Base-by-base conservation (phyloP, 2,329 filamentous ascomycete species). In the Microdochium trichocladiopsis region DNA sequence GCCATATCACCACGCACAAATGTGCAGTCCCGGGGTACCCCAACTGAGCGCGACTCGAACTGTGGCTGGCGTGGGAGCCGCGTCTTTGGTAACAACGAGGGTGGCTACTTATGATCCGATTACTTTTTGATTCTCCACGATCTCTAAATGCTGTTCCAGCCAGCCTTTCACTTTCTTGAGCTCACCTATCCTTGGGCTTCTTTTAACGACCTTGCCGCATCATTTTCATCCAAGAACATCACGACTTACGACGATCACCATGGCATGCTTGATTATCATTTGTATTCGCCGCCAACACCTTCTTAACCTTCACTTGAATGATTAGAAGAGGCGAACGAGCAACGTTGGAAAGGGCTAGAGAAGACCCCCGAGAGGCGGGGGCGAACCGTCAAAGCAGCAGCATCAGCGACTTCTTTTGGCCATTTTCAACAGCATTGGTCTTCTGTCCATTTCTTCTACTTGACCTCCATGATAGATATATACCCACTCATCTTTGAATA, bases 51-150 rank as follows among this genome's bases (percentile, higher is more conserved):
- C 55, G 70, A 75, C 18, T 71, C 77, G 52, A 70, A 72, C 52
- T 83, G 79, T 60, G 72, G 73, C 55, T 84, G 80, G 80, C 75
- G 79, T 31, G 74, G 77, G 23, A 81, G 77, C 56, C 74, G 82
- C 25, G 75, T 82, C 12, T 72, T 81, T 49, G 72, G 72, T 18
- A 62, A 64, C 25, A 62, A 61, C 51, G 80, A 84, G 45, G 77
- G 79, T 31, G 77, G 76, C 21, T 80, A 84, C 58, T 60, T 83
- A 37, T 83, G 63, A 76, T 4, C 41, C 16, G n/a, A 6, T 16
- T 6, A 12, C n/a, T 41, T 41, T 16, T 41, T 41, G 5, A 11
- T 31, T 31, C 28, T 14, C 28, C 8, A 8, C 28, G 28, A 31
- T 14, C 8, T 31, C 8, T 8, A 8, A 8, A 31, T 31, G 28